Base-by-base conservation (phyloP, 768 basidiomycete species). In the Leccinum variicolor region DNA sequence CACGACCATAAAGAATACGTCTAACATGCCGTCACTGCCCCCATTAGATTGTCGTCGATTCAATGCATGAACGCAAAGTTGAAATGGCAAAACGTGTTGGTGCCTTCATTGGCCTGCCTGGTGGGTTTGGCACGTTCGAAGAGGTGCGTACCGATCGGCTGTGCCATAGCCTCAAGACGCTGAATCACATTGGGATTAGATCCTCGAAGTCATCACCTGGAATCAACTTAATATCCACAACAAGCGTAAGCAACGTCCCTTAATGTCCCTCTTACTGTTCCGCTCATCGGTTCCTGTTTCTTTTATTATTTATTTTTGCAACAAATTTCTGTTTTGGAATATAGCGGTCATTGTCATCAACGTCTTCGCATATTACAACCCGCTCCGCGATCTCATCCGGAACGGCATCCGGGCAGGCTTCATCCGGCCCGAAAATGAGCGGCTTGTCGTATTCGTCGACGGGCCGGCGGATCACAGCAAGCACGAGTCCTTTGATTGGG, bases 131-230 rank as follows among this genome's bases (percentile, higher is more conserved):
- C 10, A 98, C 95, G 0, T 92, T 93, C 61, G 97, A 99, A 74
- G 96, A 98, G 81, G 90, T 73, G 57, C 6, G 55, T 14, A 31
- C 21, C n/a, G 17, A 2, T 34, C 33, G 10, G 25, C 14, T 19
- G 8, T 49, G 13, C 6, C n/a, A 11, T n/a, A 19, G 33, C 48
- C 29, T 53, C 56, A 21, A 31, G 43, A 46, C 39, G 29, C 13
- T 26, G 11, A 52, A 28, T 33, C 31, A 33, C 5, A 33, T 33
- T 33, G 13, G 31, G 50, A 8, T 5, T 62, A 92, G 89, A 74
- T 92, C n/a, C 72, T 97, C 28, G 96, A 98, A 73, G 94, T 92
- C 60, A 83, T 87, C 14, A 97, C 95, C 0, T 99, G 96, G 96
- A 91, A 90, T 19, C 96, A 98, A 67, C 71, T 97, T 6, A 89